These are phyloP conservation scores for Diaporthe sp. DNA, from an alignment of 2,329 filamentous ascomycete genomes.

Conservation along the genomic window DNA sequence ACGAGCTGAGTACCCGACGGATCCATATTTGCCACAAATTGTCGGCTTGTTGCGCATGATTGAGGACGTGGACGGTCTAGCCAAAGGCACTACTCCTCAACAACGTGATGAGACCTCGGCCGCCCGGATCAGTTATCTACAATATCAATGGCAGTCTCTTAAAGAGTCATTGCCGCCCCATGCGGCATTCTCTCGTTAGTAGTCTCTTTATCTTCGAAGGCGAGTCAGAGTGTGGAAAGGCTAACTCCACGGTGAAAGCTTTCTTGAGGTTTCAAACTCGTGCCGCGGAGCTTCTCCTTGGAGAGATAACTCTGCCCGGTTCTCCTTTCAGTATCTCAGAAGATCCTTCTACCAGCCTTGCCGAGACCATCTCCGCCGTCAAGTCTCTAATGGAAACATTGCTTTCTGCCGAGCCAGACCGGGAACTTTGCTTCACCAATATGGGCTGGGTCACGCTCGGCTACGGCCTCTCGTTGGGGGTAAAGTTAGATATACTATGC, in stretches of 20 bases:
- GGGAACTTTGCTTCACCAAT: neutral
- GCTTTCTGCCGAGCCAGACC: neutral
- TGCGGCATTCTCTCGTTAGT: neutral
- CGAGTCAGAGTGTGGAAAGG: no score
- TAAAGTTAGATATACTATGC: constrained; percentile 1
- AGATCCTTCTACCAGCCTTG: neutral
- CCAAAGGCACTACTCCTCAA: neutral
- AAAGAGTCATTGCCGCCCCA: neutral
- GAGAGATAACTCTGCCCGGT: neutral
- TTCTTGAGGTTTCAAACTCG: neutral
- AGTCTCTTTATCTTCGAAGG: neutral
- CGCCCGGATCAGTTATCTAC: neutral
- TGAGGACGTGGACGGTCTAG: neutral
- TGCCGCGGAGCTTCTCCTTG: neutral
- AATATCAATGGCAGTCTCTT: neutral
- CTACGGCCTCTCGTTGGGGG: constrained; percentile 9
- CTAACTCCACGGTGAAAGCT: neutral
- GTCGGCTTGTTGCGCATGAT: neutral
- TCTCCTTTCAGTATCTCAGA: neutral
- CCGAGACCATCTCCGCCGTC: neutral
- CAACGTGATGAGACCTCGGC: neutral
- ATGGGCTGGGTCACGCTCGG: neutral
- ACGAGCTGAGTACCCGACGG: neutral
- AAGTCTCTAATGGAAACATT: neutral
- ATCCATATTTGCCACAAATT: neutral